Base-by-base conservation (phyloP, 1,284 basidiomycete genomes). In the Cryptococcus sp. region DNA sequence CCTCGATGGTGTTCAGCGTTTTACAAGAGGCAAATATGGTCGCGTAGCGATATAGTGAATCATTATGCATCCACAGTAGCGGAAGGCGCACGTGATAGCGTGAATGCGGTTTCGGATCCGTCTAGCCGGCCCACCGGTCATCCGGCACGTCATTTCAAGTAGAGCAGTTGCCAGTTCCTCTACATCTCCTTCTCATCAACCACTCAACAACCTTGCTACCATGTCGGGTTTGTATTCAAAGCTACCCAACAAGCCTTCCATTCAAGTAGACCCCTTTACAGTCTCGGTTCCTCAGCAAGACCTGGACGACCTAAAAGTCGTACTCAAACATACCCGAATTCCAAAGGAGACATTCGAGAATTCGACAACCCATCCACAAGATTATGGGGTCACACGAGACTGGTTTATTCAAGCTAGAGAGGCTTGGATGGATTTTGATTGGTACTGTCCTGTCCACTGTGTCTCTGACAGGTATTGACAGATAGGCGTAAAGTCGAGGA, bases 341-440 rank as follows among this genome's bases (percentile, higher is more conserved):
- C 61, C 50, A 31, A 60, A 54, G 39, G 40, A 55, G 45, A 73
- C 69, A 10, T 71, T 62, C 53, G 70, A 73, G 61, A 73, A 70
- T 53, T 36, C 48, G 1, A 40, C 4, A 40, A 21, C 52, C 34
- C 39, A 50, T 16, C 22, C 25, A 23, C 22, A 43, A 4, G 25
- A 49, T 23, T 62, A 64, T 32, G 65, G 65, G 22, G 49, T 61
- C 11, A 51, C 28, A 18, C 48, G 58, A n/a, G 48, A 57, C 24
- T 64, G 60, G 60, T 45, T 64, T 25, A 36, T 49, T 11, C 48
- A 54, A 19, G 58, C 58, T 24, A 51, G 52, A 13, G 45, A 55
- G 21, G 46, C 54, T 19, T 67, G 65, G 65, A 22, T 53, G 23
- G 44, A 52, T 32, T 55, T 57, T 28, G 61, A 64, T 49, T 66